Evolutionary conservation across 192 early-diverging fungal species (phyloP), one percentile per base, ranked within the genome.

Genomic region (Mortierella alpina): DNA sequence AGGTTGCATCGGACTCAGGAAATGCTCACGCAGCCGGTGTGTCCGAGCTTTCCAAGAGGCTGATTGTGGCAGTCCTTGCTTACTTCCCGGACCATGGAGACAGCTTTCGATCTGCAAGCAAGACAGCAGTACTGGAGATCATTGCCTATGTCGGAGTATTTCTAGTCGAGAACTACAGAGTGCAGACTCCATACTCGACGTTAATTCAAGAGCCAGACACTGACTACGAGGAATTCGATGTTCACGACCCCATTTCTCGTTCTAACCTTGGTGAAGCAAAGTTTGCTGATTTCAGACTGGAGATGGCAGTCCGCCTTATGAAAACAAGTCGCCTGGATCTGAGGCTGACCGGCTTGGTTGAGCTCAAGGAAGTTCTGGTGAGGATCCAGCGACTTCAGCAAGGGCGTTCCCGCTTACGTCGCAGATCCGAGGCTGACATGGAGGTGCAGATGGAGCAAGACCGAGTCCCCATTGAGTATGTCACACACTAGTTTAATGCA

Each of bases 241-340:
- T 69, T 42, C 57, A 75, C 40, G 80, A 82, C 59, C 41, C 52
- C 3, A 31, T 82, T 12, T 69, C 78, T 31, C 40, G 73, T 45
- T 66, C 48, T 39, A 70, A 74, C 62, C 40, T 75, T 23, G 68
- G 83, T 51, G 72, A 78, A 73, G 73, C 76, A 72, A 75, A 82
- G 61, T 84, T 54, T 74, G 65, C 78, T 0, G 67, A 82, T 56
- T 78, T 84, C 50, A 23, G 83, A 59, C 59, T 86, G 11, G 83
- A 83, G 52, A 84, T 86, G 55, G 83, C 85, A 9, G 70, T 65
- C 20, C 68, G 85, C 31, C 41, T 86, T 53, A 78, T 86, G 74
- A 86, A 84, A 44, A 77, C 78, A 23, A 78, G 66, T 17, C 73
- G 83, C 18, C 48, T 86, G 51, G 85, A 86, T 59, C 50, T 86